These are phyloP conservation scores for Xylaria sp. DNA, from an alignment of 2,329 filamentous ascomycete genomes.

Conservation along the genomic window DNA sequence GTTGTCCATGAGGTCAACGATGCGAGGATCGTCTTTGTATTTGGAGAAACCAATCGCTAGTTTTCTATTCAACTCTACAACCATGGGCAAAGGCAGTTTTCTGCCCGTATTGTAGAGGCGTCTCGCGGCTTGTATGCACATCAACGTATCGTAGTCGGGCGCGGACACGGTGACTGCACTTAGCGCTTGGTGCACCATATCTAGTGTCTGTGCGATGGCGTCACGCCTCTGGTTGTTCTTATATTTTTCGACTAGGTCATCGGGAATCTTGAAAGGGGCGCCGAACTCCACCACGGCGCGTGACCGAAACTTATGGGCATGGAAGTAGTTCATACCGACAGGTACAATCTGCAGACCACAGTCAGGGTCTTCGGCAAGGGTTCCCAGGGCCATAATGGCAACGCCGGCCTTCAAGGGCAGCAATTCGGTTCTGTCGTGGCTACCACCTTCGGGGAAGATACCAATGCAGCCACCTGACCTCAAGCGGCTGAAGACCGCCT, in stretches of 20 bases:
- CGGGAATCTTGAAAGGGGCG: conserved; percentile 81
- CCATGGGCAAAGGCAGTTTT: conserved; percentile 87
- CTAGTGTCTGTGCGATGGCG: conserved; percentile 82
- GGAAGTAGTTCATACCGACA: conserved; percentile 99
- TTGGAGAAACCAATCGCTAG: conserved; percentile 89
- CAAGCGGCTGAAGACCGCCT: conserved; percentile 86
- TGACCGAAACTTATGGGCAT: conserved; percentile 97
- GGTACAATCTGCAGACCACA: conserved; percentile 94
- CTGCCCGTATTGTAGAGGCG: conserved; percentile 93
- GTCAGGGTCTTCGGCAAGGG: conserved; percentile 81
- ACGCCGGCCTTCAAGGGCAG: conserved; percentile 95
- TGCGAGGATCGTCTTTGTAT: conserved; percentile 89
- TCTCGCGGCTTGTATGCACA: conserved; percentile 94
- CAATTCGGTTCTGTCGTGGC: conserved; percentile 90
- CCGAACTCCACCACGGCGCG: conserved; percentile 96
- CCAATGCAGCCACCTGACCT: conserved; percentile 86
- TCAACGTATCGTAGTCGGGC: conserved; percentile 93
- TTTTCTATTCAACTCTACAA: conserved; percentile 91
- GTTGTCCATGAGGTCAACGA: conserved; percentile 74
- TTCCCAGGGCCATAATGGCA: conserved; percentile 95
- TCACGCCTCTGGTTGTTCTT: conserved; percentile 82
- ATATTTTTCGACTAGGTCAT: conserved; percentile 84
- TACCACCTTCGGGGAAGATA: conserved; percentile 96
- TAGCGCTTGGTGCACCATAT: conserved; percentile 84
- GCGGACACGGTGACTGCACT: conserved; percentile 89